Percentiles rank a stretch among this genome's conserved stretches.
Conservation (phyloP, 257 asterid species). For the Apocynum venetum region DNA sequence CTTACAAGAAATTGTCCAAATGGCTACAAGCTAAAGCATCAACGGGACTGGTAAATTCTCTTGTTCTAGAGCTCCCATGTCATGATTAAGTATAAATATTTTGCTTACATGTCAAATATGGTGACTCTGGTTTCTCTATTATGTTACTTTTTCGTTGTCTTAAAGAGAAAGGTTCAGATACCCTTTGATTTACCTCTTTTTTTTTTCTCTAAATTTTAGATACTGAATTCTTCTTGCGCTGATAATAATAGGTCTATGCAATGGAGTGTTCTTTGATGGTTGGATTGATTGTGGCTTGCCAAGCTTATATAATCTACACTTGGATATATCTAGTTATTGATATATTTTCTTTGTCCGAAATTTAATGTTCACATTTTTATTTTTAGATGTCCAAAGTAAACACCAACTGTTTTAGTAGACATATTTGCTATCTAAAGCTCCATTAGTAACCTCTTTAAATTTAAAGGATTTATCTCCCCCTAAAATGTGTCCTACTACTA, state of each 20-base stretch:
- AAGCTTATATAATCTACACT: background rate
- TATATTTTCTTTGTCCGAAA: background rate
- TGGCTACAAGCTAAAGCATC: constrained; percentile 87
- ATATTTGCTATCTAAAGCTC: no score
- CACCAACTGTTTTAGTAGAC: no score
- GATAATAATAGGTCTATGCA: background rate
- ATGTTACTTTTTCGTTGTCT: background rate
- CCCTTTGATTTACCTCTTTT: background rate
- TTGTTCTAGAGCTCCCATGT: background rate
- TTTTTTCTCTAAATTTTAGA: background rate
- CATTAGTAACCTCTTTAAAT: no score
- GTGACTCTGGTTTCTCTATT: background rate
- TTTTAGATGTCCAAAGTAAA: no score
- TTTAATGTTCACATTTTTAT: no score
- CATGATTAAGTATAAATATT: background rate
- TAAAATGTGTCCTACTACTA: no score
- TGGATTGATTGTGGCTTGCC: background rate
- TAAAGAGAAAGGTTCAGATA: background rate
- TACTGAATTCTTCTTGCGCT: background rate
- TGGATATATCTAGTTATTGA: background rate
- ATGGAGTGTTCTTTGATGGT: background rate
- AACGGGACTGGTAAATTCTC: constrained; percentile 56
- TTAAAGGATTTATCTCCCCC: no score
- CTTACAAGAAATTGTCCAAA: constrained; percentile 89
- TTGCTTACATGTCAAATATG: background rate